Percentiles rank a stretch among this genome's conserved stretches.
These are phyloP conservation scores for Begonia loranthoides DNA, from an alignment of 306 rosid species.

Conservation along the genomic window DNA sequence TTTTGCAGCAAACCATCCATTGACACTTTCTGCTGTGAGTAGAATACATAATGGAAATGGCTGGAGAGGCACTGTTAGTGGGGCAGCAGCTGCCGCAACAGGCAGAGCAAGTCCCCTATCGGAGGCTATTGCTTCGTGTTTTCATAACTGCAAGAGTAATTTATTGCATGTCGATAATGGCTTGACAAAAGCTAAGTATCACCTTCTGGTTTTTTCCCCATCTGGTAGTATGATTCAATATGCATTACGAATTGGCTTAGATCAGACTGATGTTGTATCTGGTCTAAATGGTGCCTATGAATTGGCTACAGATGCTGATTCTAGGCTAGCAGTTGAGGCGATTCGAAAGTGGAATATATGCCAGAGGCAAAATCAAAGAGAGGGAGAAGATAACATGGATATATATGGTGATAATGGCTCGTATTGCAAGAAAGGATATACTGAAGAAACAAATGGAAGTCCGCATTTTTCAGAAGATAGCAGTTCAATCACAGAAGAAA, in stretches of 20 bases:
- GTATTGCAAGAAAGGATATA: slow-evolving; percentile 35
- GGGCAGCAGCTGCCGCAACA: slow-evolving; percentile 93
- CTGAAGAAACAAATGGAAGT: slow-evolving; percentile 37
- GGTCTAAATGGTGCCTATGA: slow-evolving; percentile 40
- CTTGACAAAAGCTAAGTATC: slow-evolving; percentile 44
- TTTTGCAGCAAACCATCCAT: slow-evolving; percentile 42
- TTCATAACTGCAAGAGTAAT: slow-evolving; percentile 44
- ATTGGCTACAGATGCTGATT: slow-evolving; percentile 39
- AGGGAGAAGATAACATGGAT: slow-evolving; percentile 58
- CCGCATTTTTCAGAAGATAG: slow-evolving; percentile 24
- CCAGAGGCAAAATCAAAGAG: slow-evolving; percentile 57
- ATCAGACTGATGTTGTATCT: slow-evolving; percentile 22
- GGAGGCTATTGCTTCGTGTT: slow-evolving; percentile 79
- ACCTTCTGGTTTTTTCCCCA: slow-evolving; percentile 73
- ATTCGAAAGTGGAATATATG: slow-evolving; percentile 88
- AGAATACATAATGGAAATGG: slow-evolving; percentile 77
- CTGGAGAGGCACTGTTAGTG: slow-evolving; percentile 82
- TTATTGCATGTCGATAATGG: slow-evolving; percentile 28
- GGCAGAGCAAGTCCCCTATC: slow-evolving; percentile 50
- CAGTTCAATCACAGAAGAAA: slow-evolving; percentile 35
- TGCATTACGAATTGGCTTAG: slow-evolving; percentile 38
- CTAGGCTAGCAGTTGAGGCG: slow-evolving; percentile 70
- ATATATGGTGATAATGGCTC: slow-evolving; percentile 85
- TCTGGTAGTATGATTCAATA: slow-evolving; percentile 78
- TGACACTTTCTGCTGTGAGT: slow-evolving; percentile 70